Evolutionary conservation across 2,329 filamentous ascomycete genomes (phyloP).

Genomic region (Scedosporium dehoogii): DNA sequence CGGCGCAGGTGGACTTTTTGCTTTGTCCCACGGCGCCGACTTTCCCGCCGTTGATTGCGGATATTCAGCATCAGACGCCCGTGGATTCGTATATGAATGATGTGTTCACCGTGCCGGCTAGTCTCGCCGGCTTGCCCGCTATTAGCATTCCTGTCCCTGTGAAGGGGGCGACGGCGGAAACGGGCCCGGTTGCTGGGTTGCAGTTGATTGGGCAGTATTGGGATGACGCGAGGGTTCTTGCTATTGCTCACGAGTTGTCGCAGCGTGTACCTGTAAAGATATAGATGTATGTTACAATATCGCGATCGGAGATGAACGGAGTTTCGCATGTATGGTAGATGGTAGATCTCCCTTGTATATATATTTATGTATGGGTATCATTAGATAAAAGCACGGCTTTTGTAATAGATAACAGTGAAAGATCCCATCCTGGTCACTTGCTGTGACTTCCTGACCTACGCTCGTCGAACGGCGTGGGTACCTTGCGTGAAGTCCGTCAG

Average conservation of each 20-base stretch:
- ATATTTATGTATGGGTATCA: slow-evolving; percentile 5
- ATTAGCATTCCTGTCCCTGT: slow-evolving; percentile 60
- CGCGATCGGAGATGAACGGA: not conserved
- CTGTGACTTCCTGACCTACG: not conserved
- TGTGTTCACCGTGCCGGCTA: slow-evolving; percentile 91
- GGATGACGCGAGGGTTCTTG: slow-evolving; percentile 57
- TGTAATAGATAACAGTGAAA: not conserved
- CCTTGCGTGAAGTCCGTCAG: too few species aligned
- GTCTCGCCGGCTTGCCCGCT: slow-evolving; percentile 80
- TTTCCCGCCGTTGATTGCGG: slow-evolving; percentile 53
- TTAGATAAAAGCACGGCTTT: not conserved
- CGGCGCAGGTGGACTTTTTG: slow-evolving; percentile 69
- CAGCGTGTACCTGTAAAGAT: slow-evolving; percentile 14
- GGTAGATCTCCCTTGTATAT: not conserved
- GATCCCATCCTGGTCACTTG: not conserved
- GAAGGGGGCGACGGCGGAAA: slow-evolving; percentile 19
- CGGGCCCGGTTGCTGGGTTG: slow-evolving; percentile 40
- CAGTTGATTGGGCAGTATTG: slow-evolving; percentile 77
- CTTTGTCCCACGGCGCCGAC: slow-evolving; percentile 81
- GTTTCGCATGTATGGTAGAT: not conserved
- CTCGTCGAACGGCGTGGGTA: not conserved
- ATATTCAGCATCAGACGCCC: slow-evolving; percentile 42
- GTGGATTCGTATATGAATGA: slow-evolving; percentile 87
- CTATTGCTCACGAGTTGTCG: slow-evolving; percentile 40
- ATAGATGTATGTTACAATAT: not conserved